Evolutionary conservation across 2,329 filamentous ascomycete genomes (phyloP).

Genomic region (Ceratocystis albifundus): DNA sequence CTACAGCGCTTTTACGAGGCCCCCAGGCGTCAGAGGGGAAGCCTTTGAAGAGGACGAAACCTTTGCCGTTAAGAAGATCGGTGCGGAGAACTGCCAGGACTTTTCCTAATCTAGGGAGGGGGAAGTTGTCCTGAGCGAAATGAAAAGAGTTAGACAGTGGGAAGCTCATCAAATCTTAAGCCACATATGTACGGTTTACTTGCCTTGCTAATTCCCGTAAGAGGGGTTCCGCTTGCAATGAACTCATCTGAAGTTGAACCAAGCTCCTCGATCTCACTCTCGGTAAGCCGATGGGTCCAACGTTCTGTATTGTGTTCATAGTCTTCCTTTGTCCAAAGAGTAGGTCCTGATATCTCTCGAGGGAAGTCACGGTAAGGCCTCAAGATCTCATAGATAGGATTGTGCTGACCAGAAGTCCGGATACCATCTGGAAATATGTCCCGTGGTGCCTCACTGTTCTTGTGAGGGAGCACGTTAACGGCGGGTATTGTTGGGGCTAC

Average conservation of each 20-base stretch:
- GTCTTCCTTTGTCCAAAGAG: constrained; percentile 59
- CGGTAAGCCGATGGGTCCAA: constrained; percentile 61
- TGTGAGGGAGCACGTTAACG: constrained; percentile 17
- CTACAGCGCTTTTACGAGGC: constrained; percentile 65
- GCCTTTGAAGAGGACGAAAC: constrained; percentile 80
- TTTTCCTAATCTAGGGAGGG: constrained; percentile 33
- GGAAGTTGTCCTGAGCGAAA: constrained; percentile 33
- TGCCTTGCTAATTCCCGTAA: constrained; percentile 52
- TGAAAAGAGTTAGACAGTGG: not conserved
- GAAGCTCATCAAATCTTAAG: not conserved
- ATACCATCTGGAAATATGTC: constrained; percentile 39
- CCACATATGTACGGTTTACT: not conserved
- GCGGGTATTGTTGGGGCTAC: not conserved
- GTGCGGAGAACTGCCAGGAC: constrained; percentile 31
- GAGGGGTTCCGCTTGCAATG: constrained; percentile 49
- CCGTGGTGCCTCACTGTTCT: constrained; percentile 31
- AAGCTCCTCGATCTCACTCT: constrained; percentile 56
- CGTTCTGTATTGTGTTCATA: constrained; percentile 51
- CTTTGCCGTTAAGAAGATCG: constrained; percentile 61
- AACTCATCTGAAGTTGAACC: constrained; percentile 57
- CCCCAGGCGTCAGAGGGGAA: constrained; percentile 69
- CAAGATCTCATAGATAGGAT: constrained; percentile 54
- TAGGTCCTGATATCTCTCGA: constrained; percentile 56
- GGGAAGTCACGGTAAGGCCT: constrained; percentile 59
- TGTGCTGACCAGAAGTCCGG: constrained; percentile 55